Evolutionary conservation across 2,329 filamentous ascomycete species (phyloP).

Genomic region (Mycogone perniciosa): DNA sequence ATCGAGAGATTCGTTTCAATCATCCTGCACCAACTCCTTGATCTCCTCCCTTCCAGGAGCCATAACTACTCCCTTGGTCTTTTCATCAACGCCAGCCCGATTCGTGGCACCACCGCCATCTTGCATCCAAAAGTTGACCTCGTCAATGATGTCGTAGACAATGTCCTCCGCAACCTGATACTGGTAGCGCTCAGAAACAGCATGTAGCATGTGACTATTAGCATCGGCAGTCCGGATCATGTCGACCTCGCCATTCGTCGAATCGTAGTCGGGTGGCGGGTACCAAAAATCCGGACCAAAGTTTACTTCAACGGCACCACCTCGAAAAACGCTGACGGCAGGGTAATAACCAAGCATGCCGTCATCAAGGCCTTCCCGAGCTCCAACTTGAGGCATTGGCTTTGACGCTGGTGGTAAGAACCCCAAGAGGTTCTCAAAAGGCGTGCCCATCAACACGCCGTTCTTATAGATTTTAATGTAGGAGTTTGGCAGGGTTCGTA

Average conservation of each 20-base stretch:
- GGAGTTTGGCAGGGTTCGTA: constrained; percentile 81
- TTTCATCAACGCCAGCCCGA: constrained; percentile 38
- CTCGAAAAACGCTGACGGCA: constrained; percentile 84
- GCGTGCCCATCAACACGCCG: constrained; percentile 74
- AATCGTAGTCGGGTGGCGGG: constrained; percentile 58
- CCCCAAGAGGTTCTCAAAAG: constrained; percentile 80
- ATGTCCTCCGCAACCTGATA: constrained; percentile 95
- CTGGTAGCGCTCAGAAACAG: constrained; percentile 72
- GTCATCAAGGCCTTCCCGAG: constrained; percentile 83
- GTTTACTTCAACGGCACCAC: constrained; percentile 86
- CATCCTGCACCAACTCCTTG: constrained; percentile 60
- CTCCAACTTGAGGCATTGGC: constrained; percentile 63
- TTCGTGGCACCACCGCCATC: constrained; percentile 51
- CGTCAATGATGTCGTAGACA: constrained; percentile 87
- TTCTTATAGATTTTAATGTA: constrained; percentile 92
- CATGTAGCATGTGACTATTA: constrained; percentile 37
- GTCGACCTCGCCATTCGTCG: constrained; percentile 41
- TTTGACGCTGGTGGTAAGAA: constrained; percentile 88
- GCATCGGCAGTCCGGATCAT: constrained; percentile 30
- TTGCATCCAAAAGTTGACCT: constrained; percentile 82
- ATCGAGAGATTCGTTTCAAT: constrained; percentile 27
- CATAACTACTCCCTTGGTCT: constrained; percentile 37
- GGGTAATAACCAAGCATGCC: constrained; percentile 95
- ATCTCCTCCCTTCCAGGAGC: constrained; percentile 50
- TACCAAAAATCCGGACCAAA: constrained; percentile 93